Evolutionary conservation across 441 rosid species (phyloP), one percentile per base, ranked within the genome.

Genomic region (Brassica balearica): DNA sequence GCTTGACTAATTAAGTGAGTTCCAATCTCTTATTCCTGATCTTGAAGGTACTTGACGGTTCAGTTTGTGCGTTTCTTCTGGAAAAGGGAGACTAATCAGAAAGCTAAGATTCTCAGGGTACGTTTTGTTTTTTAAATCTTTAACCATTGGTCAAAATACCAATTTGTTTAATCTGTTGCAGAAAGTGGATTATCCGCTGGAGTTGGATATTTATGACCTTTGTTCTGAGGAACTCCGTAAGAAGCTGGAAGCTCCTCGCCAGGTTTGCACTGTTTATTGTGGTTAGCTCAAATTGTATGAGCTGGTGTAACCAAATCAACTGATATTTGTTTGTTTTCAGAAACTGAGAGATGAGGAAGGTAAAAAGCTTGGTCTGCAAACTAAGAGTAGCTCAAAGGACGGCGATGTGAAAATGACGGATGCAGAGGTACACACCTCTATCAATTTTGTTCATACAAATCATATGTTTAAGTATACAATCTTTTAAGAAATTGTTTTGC

Each of bases 41-140:
- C 78, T 72, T 68, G 65, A 79, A 96, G 99, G 91, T 96, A 96
- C 85, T 82, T 92, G 85, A 94, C 98, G 20, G 87, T 96, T 85
- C 99, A 96, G 84, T 94, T 96, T 84, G 98, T 94, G 69, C 95
- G 97, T 0, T 96, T 96, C 86, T 96, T 96, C 94, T 96, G 98
- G 99, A 96, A 94, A 89, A 88, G 99, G 81, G 99, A 96, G 77
- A 91, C 95, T 62, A 96, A 92, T 86, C 98, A 94, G 85, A 96
- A 96, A 84, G 99, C 98, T 70, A 96, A 96, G 85, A 96, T 96
- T 81, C 87, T 96, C 77, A 85, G 97, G 91, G 99, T 95, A 80
- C 48, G 64, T 3, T 25, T 46, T 43, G 15, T 2, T 36, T 53
- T 70, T 61, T 8, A 41, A 17, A 32, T 55, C 1, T 7, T 59